Conservation (phyloP, 345 rosid species). For the Erucastrum elatum region DNA sequence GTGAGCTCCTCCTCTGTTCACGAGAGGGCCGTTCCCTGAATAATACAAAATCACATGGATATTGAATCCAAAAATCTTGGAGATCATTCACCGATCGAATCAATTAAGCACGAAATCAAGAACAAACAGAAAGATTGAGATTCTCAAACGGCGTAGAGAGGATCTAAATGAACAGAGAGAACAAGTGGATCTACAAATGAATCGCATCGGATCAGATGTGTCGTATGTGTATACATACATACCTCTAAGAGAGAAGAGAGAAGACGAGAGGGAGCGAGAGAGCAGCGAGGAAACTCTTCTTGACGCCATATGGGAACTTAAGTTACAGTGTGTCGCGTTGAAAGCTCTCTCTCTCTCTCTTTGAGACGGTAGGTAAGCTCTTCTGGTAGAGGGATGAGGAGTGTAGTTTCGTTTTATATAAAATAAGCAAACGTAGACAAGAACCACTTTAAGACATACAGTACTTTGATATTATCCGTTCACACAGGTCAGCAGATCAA, state of each 20-base stretch:
- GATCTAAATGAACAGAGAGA: background rate
- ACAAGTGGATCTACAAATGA: background rate
- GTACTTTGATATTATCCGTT: background rate
- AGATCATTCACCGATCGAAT: constrained; percentile 22
- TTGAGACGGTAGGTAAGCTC: background rate
- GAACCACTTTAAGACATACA: background rate
- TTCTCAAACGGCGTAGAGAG: background rate
- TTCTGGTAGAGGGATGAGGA: background rate
- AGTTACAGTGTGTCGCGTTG: background rate
- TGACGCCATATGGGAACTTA: constrained; percentile 49
- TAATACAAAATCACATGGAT: background rate
- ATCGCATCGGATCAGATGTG: background rate
- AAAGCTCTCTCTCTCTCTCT: background rate
- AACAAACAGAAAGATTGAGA: background rate
- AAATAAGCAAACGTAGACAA: background rate
- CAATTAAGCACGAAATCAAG: background rate
- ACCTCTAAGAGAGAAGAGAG: constrained; percentile 8
- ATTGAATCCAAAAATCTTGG: background rate
- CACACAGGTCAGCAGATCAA: background rate
- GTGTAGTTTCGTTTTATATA: background rate
- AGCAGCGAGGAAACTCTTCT: constrained; percentile 50
- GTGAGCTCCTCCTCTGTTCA: constrained; percentile 47
- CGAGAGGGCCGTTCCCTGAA: constrained; percentile 47
- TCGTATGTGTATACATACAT: background rate
- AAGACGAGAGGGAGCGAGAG: constrained; percentile 55